Conservation (phyloP, 495 filamentous ascomycete genomes). For the Filosporella fistucella region DNA sequence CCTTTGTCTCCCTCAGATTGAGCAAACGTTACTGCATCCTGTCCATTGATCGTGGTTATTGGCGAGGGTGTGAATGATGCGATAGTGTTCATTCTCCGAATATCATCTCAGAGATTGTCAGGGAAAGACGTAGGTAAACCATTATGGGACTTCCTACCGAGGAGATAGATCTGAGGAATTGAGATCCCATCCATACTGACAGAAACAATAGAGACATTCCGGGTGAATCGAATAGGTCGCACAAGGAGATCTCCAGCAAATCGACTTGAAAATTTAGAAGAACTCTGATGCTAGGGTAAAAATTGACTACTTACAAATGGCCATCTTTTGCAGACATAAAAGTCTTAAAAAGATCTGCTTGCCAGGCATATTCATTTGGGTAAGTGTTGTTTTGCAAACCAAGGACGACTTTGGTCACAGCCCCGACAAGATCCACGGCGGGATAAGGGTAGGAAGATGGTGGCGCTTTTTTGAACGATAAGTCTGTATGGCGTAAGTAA, state of each 20-base stretch:
- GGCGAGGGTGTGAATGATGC: constrained; percentile 4
- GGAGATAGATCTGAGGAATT: constrained; percentile 30
- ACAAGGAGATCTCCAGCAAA: constrained; percentile 27
- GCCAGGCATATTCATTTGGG: constrained; percentile 33
- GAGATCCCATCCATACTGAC: constrained; percentile 28
- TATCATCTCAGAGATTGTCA: constrained; percentile 6
- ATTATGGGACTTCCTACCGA: constrained; percentile 28
- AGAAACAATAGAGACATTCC: constrained; percentile 29
- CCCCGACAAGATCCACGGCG: constrained; percentile 31
- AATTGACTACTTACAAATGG: constrained; percentile 25
- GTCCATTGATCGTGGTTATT: constrained; percentile 7
- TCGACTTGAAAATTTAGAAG: neutral
- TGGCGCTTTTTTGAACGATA: constrained; percentile 32
- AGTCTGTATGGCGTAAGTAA: constrained; percentile 13
- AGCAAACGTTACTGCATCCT: constrained; percentile 4
- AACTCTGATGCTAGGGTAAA: constrained; percentile 16
- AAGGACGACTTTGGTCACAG: constrained; percentile 25
- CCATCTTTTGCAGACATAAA: constrained; percentile 35
- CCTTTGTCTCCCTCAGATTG: neutral
- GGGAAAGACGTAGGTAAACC: constrained; percentile 13
- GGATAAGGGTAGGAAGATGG: constrained; percentile 34
- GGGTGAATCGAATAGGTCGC: constrained; percentile 26
- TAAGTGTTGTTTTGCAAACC: constrained; percentile 32
- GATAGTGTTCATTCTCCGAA: neutral
- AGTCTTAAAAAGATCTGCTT: constrained; percentile 28